Conservation (phyloP, 306 rosid species). For the Benincasa hispida region DNA sequence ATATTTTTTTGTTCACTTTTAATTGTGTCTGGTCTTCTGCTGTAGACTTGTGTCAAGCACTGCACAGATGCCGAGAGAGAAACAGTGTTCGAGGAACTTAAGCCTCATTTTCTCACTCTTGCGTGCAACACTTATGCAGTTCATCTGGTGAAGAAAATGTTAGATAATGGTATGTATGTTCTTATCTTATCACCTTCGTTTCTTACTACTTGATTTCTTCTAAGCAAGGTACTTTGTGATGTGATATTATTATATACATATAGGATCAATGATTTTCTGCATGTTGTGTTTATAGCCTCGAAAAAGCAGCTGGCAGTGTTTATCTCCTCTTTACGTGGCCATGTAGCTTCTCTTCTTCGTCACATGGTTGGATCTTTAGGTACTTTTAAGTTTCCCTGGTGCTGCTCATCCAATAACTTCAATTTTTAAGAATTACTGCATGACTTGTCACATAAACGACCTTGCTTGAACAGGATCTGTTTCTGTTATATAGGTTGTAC, state of each 20-base stretch:
- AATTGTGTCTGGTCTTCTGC: constrained; percentile 6
- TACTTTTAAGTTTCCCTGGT: constrained; percentile 19
- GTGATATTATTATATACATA: too few relatives aligned
- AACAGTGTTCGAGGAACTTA: constrained; percentile 72
- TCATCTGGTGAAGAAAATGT: constrained; percentile 85
- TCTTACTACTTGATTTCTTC: not conserved
- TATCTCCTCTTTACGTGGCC: constrained; percentile 71
- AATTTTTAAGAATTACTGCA: not conserved
- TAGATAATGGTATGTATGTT: constrained; percentile 52
- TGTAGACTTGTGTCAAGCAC: constrained; percentile 77
- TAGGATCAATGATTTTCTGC: not conserved
- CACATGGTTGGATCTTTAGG: constrained; percentile 93
- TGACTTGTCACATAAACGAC: not conserved
- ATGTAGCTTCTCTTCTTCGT: constrained; percentile 85
- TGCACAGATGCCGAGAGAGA: constrained; percentile 74
- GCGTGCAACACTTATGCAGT: constrained; percentile 66
- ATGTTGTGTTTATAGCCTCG: constrained; percentile 48
- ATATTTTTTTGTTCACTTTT: not conserved
- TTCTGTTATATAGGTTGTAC: too few relatives aligned
- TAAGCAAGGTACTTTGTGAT: not conserved
- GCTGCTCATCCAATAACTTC: not conserved
- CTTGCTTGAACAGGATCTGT: too few relatives aligned
- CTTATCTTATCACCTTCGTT: not conserved
- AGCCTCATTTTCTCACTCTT: constrained; percentile 70
- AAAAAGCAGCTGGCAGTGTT: constrained; percentile 64